Conservation (phyloP, 495 filamentous ascomycete species). For the Neurospora discreta region DNA sequence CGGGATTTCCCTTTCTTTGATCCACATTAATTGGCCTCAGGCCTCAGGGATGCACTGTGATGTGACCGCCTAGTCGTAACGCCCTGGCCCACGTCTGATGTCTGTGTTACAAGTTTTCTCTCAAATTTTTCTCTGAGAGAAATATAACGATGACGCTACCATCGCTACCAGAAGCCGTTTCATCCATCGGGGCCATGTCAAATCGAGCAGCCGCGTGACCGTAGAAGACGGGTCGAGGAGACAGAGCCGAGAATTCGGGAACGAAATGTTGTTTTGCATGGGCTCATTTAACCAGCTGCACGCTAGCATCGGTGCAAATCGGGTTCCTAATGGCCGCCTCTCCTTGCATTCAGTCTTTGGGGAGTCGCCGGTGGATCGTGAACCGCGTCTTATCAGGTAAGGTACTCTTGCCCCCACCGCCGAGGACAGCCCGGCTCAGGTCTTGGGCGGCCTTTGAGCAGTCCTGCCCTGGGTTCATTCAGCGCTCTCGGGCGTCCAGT, state of each 20-base stretch:
- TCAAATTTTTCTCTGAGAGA: neutral
- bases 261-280: neutral
- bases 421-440: neutral
- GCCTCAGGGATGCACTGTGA: neutral
- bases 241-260: neutral
- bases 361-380: neutral
- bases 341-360: neutral
- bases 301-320: neutral
- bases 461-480: neutral
- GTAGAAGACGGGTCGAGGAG: neutral
- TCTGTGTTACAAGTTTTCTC: neutral
- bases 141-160: neutral
- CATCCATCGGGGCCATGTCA: neutral
- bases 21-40: slow-evolving; percentile 1
- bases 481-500: slow-evolving; percentile 6
- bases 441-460: neutral
- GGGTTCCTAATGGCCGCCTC: neutral
- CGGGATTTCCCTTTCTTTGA: slow-evolving; percentile 8
- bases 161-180: neutral
- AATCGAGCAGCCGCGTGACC: neutral
- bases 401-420: neutral
- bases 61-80: neutral
- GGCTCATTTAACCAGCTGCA: neutral
- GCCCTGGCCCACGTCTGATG: neutral
- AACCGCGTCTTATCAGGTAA: too few species aligned